A percentile compares a stretch with the other conserved stretches of the same genome.
Evolutionary conservation across 108 stramenopile species (phyloP).

Genomic region (Skeletonema potamos): DNA sequence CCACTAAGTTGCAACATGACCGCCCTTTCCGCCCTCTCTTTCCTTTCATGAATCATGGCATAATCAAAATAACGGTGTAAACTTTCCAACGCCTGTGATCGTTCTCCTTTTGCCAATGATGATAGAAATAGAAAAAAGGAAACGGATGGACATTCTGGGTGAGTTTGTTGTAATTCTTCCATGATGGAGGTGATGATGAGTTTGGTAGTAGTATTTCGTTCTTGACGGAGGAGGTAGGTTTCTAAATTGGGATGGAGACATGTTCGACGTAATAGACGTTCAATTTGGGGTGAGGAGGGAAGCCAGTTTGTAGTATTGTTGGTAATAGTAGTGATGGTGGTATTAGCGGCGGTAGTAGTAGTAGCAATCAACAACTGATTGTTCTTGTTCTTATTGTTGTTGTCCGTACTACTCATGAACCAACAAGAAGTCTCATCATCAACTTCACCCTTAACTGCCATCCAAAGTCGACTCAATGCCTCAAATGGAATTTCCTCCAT

Average conservation of each 20-base stretch:
- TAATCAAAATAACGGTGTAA: slow-evolving; percentile 95
- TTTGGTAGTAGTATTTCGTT: slow-evolving; percentile 5
- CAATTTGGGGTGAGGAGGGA: slow-evolving; percentile 40
- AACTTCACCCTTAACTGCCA: slow-evolving; percentile 33
- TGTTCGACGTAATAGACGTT: slow-evolving; percentile 29
- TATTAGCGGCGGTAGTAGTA: neutral
- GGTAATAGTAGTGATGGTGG: neutral
- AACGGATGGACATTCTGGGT: slow-evolving; percentile 81
- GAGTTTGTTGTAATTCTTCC: slow-evolving; percentile 31
- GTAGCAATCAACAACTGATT: neutral
- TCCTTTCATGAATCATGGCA: slow-evolving; percentile 69
- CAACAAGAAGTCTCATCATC: slow-evolving; percentile 9
- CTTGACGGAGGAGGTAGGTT: slow-evolving; percentile 1
- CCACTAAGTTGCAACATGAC: slow-evolving; percentile 19
- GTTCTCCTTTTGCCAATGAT: slow-evolving; percentile 75
- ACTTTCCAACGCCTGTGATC: slow-evolving; percentile 78
- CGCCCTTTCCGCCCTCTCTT: slow-evolving; percentile 39
- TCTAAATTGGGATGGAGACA: slow-evolving; percentile 24
- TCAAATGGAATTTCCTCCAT: slow-evolving; percentile 83
- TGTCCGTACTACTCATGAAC: neutral
- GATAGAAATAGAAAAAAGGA: slow-evolving; percentile 84
- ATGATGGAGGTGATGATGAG: neutral
- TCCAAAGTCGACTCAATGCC: slow-evolving; percentile 61
- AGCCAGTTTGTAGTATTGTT: slow-evolving; percentile 5
- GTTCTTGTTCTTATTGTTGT: neutral